Evolutionary conservation across 805 yeast genomes (phyloP).

Genomic region (Metschnikowia matae): DNA sequence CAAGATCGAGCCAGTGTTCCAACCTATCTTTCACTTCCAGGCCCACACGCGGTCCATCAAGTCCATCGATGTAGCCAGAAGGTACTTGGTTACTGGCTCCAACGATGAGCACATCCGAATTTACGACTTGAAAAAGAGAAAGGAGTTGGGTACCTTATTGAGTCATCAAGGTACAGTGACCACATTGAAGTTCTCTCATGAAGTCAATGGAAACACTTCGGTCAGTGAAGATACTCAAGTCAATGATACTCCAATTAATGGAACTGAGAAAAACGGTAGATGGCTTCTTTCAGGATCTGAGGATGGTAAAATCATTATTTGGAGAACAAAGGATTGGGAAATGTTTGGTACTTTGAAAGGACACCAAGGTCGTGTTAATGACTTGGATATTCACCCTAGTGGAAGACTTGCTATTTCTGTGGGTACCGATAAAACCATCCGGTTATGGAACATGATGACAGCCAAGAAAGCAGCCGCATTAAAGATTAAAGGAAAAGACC

Average conservation of each 20-base stretch:
- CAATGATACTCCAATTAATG: constrained; percentile 1
- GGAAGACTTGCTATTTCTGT: constrained; percentile 90
- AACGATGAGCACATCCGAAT: constrained; percentile 94
- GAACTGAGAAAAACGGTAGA: constrained; percentile 51
- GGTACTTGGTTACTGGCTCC: constrained; percentile 89
- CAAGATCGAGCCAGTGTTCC: constrained; percentile 55
- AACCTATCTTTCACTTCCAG: constrained; percentile 92
- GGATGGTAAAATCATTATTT: constrained; percentile 82
- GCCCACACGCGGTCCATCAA: constrained; percentile 90
- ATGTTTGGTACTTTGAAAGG: constrained; percentile 84
- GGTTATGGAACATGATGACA: constrained; percentile 96
- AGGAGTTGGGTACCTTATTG: constrained; percentile 85
- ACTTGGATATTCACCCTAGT: constrained; percentile 82
- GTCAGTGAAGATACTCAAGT: neutral
- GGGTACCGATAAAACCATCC: constrained; percentile 75
- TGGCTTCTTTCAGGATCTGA: constrained; percentile 92
- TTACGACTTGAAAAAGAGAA: constrained; percentile 89
- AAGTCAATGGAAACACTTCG: constrained; percentile 19
- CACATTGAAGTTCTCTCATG: constrained; percentile 63
- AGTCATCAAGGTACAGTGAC: constrained; percentile 90
- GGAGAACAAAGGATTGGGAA: constrained; percentile 99
- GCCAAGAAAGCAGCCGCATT: constrained; percentile 86
- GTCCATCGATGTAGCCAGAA: constrained; percentile 72
- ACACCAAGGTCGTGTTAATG: constrained; percentile 78
- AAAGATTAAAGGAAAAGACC: constrained; percentile 66